phyloP scores from a whole-genome alignment of 495 filamentous ascomycete species.

The Penicillium flavigenum region DNA sequence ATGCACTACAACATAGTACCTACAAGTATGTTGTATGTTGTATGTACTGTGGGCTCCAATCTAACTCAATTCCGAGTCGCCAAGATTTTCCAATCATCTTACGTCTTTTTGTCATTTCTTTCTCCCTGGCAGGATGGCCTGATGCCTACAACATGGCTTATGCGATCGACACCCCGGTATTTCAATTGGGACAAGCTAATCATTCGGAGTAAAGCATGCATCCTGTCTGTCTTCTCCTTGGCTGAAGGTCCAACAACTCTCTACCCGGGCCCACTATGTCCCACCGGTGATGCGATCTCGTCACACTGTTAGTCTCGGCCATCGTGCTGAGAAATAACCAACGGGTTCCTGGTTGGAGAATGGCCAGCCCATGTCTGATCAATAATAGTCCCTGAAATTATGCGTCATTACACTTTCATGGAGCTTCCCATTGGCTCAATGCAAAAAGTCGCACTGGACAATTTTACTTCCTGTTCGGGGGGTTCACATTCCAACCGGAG shows the following conservation, averaged over 20 bases:
- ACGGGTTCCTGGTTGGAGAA: constrained; percentile 3
- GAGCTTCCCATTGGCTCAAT: constrained; percentile 7
- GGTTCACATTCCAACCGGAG: not conserved
- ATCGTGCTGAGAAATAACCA: constrained; percentile 4
- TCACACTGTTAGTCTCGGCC: constrained; percentile 5
- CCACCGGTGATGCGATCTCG: constrained; percentile 4
- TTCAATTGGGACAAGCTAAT: not conserved
- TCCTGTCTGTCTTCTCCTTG: not conserved
- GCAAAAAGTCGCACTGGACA: not conserved
- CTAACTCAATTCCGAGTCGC: constrained; percentile 1
- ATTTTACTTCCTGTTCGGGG: not conserved
- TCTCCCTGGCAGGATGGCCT: not conserved
- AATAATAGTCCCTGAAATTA: not conserved
- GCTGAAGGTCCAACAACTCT: constrained; percentile 3
- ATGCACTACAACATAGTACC: not conserved
- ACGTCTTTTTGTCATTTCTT: not conserved
- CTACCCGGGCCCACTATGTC: not conserved
- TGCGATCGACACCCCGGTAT: not conserved
- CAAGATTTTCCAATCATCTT: not conserved
- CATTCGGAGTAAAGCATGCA: constrained; percentile 1
- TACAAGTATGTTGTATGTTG: not conserved
- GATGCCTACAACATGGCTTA: not conserved
- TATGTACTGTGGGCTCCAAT: not conserved
- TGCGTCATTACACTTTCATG: not conserved
- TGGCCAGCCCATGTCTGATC: constrained; percentile 6